These are phyloP conservation scores for Verbascum thapsus DNA, from an alignment of 257 asterid species.

Conservation along the genomic window DNA sequence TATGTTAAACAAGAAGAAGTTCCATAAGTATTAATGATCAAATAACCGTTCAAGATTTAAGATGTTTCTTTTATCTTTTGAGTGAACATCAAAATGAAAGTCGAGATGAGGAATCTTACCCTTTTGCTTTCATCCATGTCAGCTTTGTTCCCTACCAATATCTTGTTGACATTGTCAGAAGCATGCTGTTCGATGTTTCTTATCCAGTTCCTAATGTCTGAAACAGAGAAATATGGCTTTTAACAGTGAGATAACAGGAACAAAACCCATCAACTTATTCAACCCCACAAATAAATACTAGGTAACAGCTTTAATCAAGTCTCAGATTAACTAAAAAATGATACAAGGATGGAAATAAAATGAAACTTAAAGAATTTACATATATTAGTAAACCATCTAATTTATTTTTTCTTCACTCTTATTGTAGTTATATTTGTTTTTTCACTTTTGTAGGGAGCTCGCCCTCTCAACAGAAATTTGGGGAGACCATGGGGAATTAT, in stretches of 20 bases:
- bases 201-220: constrained; percentile 69
- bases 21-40: background rate
- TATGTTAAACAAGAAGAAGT: constrained; percentile 20
- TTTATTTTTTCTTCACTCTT: background rate
- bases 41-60: no score
- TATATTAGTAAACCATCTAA: background rate
- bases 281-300: constrained; percentile 3
- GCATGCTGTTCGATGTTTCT: constrained; percentile 69
- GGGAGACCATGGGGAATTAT: constrained; percentile 14
- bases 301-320: background rate
- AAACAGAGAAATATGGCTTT: constrained; percentile 16
- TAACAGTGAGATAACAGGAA: constrained; percentile 18
- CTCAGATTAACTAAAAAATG: constrained; percentile 14
- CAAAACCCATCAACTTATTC: constrained; percentile 11
- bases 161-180: constrained; percentile 65
- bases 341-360: background rate
- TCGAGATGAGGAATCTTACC: constrained; percentile 31
- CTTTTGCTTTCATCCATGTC: constrained; percentile 76
- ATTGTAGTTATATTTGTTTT: constrained; percentile 13
- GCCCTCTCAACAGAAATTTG: background rate
- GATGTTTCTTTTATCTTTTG: no score
- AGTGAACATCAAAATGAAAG: constrained; percentile 3
- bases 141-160: constrained; percentile 67
- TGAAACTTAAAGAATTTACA: background rate
- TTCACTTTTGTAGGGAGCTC: background rate